Base-by-base conservation (phyloP, 257 asterid species). In the Fraxinus quadrangulata region DNA sequence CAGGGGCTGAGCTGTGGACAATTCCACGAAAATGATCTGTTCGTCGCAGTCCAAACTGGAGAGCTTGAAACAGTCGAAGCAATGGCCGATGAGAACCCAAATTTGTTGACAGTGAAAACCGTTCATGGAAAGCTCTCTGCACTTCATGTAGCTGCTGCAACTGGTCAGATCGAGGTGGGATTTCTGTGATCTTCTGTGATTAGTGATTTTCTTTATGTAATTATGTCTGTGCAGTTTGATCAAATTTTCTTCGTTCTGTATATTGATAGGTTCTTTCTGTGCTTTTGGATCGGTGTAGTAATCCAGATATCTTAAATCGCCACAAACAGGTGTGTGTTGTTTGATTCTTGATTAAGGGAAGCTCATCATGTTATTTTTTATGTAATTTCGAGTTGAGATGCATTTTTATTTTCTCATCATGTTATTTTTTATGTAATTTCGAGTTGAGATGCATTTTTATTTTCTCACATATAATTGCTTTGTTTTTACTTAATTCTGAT, bases 101-200 rank as follows among this genome's bases (percentile, higher is more conserved):
- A 75, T 77, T 72, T 89, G 80, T 56, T 93, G 75, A 13, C 75
- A 0, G 75, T 81, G 13, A 88, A 37, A 31, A 88, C 88, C 34
- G 82, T 42, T 75, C 83, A 73, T 71, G 89, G 88, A 24, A 79
- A 84, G 73, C 88, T 90, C 71, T 87, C 97, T 9, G 86, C 94
- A 0, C 85, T 93, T 34, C 98, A 93, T 78, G 86, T 91, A 39
- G 97, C 94, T 33, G 96, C 98, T 59, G 86, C 91, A 63, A 85
- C 86, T 80, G 97, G 93, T 0, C 93, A 75, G 90, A 81, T 86
- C 89, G 90, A 91, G 91, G 98, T 93, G 77, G 51, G 78, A 68
- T 81, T 54, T 78, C 12, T 65, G 19, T 67, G 33, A 67, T 80
- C 77, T 40, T 73, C 47, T 21, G 61, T 76, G 17, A 69, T 75